Percentiles rank a stretch among this genome's conserved stretches.
These are phyloP conservation scores for Ustilago curta DNA, from an alignment of 1,284 basidiomycete species.

Conservation along the genomic window DNA sequence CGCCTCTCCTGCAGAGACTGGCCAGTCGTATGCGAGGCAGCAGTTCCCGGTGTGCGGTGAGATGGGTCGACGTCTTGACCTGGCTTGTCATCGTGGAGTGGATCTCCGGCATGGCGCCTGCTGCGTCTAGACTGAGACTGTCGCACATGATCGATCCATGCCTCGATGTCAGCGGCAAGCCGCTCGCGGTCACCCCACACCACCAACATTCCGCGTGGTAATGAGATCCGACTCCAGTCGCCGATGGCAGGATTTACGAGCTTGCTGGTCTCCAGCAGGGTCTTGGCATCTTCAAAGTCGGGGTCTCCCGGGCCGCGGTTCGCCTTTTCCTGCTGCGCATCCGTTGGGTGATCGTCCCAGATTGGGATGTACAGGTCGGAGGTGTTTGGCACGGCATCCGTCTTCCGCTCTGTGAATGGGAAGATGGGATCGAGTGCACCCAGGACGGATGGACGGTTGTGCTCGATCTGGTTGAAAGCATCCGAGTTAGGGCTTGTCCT, in stretches of 20 bases:
- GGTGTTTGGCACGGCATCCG: constrained; percentile 43
- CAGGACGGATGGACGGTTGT: constrained; percentile 20
- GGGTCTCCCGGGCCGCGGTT: constrained; percentile 20
- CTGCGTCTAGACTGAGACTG: constrained; percentile 14
- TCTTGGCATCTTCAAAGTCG: constrained; percentile 32
- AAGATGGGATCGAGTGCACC: constrained; percentile 59
- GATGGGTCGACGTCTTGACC: constrained; percentile 36
- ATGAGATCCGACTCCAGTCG: constrained; percentile 59
- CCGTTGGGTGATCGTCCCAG: constrained; percentile 13
- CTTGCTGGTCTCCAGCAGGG: constrained; percentile 47
- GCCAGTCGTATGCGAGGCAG: background rate
- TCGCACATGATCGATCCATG: constrained; percentile 55
- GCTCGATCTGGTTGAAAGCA: constrained; percentile 34
- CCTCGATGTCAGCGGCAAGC: constrained; percentile 63
- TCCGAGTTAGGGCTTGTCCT: constrained; percentile 10
- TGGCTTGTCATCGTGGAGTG: constrained; percentile 22
- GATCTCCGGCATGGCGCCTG: background rate
- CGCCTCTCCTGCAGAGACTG: constrained; percentile 39
- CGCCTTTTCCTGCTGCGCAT: constrained; percentile 9
- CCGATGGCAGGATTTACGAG: constrained; percentile 62
- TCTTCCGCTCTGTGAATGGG: constrained; percentile 44
- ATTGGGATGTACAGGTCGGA: constrained; percentile 49
- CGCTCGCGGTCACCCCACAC: constrained; percentile 64
- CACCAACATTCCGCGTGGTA: constrained; percentile 58
- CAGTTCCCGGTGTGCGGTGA: background rate